Conservation (phyloP, 2,329 filamentous ascomycete genomes). For the Botrytis galanthina region DNA sequence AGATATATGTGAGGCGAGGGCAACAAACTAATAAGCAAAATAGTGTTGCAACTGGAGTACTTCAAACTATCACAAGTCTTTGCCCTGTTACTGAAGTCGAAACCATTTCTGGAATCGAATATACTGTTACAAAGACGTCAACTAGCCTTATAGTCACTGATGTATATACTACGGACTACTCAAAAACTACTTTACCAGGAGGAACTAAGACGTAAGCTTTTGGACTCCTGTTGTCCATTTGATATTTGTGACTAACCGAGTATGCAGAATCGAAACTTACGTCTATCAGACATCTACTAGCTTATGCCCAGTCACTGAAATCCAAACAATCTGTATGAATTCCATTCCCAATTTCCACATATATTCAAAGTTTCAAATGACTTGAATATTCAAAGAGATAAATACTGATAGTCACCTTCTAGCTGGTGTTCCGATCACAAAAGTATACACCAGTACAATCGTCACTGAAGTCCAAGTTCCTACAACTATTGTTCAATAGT, state of each 20-base stretch:
- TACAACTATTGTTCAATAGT: slow-evolving; percentile 38
- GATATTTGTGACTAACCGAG: slow-evolving; percentile 19
- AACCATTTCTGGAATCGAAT: slow-evolving; percentile 44
- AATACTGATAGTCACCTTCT: slow-evolving; percentile 47
- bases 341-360: background rate
- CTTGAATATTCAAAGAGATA: background rate
- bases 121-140: slow-evolving; percentile 35
- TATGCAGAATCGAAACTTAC: slow-evolving; percentile 33
- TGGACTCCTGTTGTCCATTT: background rate
- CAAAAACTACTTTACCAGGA: slow-evolving; percentile 7
- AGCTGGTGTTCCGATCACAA: slow-evolving; percentile 43
- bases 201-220: slow-evolving; percentile 5
- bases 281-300: slow-evolving; percentile 41
- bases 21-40: background rate
- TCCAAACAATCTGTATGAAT: slow-evolving; percentile 47
- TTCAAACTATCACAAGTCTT: slow-evolving; percentile 41
- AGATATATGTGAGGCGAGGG: background rate
- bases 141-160: slow-evolving; percentile 32
- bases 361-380: background rate
- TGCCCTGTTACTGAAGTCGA: slow-evolving; percentile 49
- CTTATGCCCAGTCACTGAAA: slow-evolving; percentile 48
- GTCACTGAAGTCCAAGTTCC: slow-evolving; percentile 30
- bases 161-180: slow-evolving; percentile 20
- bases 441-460: slow-evolving; percentile 33
- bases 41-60: slow-evolving; percentile 26